Evolutionary conservation across 2,329 filamentous ascomycete genomes (phyloP).

Genomic region (Trichoderma citrinoviride): DNA sequence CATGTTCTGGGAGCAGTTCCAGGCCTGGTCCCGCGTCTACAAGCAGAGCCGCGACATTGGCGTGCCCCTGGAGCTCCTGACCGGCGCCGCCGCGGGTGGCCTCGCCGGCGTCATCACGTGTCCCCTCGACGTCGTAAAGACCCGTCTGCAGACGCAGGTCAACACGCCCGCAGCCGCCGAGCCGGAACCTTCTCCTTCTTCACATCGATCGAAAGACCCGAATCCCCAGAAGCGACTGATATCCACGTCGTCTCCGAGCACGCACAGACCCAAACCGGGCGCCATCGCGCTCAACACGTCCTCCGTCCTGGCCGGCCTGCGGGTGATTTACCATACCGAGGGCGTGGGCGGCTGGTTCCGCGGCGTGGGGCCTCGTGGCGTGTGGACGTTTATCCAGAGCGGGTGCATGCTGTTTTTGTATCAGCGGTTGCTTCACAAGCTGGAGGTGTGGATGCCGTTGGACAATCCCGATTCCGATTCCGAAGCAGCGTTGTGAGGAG

Average conservation of each 20-base stretch:
- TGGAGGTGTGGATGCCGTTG: conserved; percentile 54
- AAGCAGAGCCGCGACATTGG: conserved; percentile 82
- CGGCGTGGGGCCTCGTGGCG: conserved; percentile 84
- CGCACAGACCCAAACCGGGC: conserved; percentile 74
- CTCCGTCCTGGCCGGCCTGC: conserved; percentile 79
- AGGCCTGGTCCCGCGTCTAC: conserved; percentile 74
- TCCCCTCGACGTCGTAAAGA: conserved; percentile 96
- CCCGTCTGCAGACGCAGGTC: conserved; percentile 89
- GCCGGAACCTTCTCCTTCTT: conserved; percentile 21
- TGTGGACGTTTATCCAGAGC: conserved; percentile 98
- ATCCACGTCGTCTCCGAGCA: conserved; percentile 86
- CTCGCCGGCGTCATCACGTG: conserved; percentile 93
- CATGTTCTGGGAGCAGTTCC: conserved; percentile 96
- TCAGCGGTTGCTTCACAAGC: conserved; percentile 76
- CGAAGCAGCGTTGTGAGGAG: conserved; percentile 5
- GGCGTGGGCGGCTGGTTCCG: conserved; percentile 89
- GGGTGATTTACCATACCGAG: conserved; percentile 85
- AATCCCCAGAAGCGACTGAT: conserved; percentile 67
- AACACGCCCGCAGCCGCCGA: conserved; percentile 27
- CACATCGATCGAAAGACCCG: conserved; percentile 34
- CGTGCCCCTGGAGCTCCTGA: conserved; percentile 78
- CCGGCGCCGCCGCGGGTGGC: conserved; percentile 84
- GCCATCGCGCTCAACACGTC: conserved; percentile 82
- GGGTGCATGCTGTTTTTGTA: conserved; percentile 96
- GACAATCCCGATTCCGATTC: conserved; percentile 18